Percentiles rank a stretch among this genome's conserved stretches.
Conservation (phyloP, 192 early-diverging fungal genomes). For the Mortierella hygrophila region DNA sequence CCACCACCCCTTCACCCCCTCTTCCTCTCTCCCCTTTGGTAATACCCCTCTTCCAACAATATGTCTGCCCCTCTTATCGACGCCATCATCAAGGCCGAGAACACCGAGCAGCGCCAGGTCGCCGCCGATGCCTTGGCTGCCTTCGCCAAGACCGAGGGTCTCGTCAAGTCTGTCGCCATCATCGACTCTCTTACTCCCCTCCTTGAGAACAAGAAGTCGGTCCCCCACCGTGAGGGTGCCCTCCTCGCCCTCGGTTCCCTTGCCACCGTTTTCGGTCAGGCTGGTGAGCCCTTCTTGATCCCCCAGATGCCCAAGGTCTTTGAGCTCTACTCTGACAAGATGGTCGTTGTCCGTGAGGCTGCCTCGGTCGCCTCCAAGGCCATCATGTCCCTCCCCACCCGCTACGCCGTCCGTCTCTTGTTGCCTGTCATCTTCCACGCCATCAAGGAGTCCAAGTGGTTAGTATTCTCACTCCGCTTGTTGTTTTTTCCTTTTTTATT, state of each 20-base stretch:
- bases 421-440: conserved; percentile 71
- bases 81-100: conserved; percentile 56
- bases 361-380: conserved; percentile 61
- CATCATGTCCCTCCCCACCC: conserved; percentile 57
- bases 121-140: conserved; percentile 53
- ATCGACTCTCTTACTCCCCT: conserved; percentile 69
- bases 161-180: conserved; percentile 70
- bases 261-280: conserved; percentile 65
- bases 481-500: conserved; percentile 56
- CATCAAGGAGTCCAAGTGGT: conserved; percentile 58
- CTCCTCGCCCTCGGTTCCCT: conserved; percentile 70
- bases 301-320: conserved; percentile 72
- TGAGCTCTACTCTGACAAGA: conserved; percentile 73
- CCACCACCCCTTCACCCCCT: neutral
- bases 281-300: conserved; percentile 77
- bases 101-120: conserved; percentile 51
- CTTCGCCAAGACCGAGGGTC: conserved; percentile 54
- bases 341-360: conserved; percentile 57
- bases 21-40: neutral
- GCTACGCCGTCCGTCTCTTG: conserved; percentile 58
- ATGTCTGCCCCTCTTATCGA: conserved; percentile 56
- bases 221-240: conserved; percentile 73
- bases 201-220: conserved; percentile 78
- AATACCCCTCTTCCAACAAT: neutral
- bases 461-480: neutral